A percentile compares a stretch with the other conserved stretches of the same genome.
Conservation (phyloP, 2,329 filamentous ascomycete species). For the Amesomyces nigricolor region DNA sequence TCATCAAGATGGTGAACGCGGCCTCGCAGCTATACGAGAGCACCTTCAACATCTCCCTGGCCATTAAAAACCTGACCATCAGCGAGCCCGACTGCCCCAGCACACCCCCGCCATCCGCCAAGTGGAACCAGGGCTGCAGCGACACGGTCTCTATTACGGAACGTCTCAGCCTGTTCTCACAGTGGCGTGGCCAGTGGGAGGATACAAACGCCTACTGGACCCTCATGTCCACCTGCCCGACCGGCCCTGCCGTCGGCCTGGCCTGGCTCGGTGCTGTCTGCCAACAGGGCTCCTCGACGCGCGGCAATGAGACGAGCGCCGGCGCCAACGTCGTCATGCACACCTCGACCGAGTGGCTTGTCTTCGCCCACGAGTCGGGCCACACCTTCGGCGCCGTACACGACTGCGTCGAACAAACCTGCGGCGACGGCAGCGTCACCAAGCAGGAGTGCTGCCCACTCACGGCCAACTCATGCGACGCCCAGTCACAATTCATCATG, state of each 20-base stretch:
- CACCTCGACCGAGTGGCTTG: conserved; percentile 84
- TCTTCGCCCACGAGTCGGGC: conserved; percentile 89
- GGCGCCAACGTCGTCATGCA: conserved; percentile 85
- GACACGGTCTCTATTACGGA: conserved; percentile 59
- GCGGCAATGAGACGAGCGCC: conserved; percentile 65
- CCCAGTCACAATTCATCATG: conserved; percentile 82
- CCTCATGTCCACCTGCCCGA: conserved; percentile 74
- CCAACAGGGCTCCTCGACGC: conserved; percentile 50
- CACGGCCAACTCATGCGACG: conserved; percentile 61
- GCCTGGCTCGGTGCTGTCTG: conserved; percentile 93
- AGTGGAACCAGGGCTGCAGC: conserved; percentile 79
- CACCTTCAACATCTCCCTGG: conserved; percentile 91
- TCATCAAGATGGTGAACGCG: conserved; percentile 78
- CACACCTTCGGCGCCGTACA: conserved; percentile 96
- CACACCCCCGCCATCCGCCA: conserved; percentile 57
- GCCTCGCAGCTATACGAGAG: conserved; percentile 84
- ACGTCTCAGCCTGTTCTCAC: conserved; percentile 80
- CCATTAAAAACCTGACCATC: conserved; percentile 78
- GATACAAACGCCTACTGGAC: conserved; percentile 94
- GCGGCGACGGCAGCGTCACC: conserved; percentile 51
- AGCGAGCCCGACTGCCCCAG: conserved; percentile 70
- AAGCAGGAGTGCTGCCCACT: conserved; percentile 72
- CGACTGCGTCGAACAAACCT: conserved; percentile 72
- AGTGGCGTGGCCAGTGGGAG: conserved; percentile 71
- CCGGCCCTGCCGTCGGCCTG: conserved; percentile 78